phyloP scores from a whole-genome alignment of 352 stramenopile species.

The Globisporangium lucens region DNA sequence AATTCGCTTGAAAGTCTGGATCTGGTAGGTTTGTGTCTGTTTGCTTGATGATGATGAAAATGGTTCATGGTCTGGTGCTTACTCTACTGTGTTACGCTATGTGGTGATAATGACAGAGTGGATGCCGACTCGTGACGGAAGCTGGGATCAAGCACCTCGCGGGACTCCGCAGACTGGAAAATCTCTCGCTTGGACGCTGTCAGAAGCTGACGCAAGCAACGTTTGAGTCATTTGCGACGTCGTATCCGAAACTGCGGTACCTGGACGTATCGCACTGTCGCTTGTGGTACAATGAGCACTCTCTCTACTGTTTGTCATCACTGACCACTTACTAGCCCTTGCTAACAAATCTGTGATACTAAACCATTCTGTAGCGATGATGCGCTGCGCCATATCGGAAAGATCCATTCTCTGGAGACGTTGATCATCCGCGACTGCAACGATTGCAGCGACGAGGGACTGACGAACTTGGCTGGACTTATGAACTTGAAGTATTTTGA shows the following conservation, averaged over 20 bases:
- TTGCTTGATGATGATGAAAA: neutral
- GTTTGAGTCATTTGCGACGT: slow-evolving; percentile 37
- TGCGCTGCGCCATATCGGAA: slow-evolving; percentile 30
- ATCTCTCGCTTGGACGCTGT: slow-evolving; percentile 55
- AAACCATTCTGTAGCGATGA: slow-evolving; percentile 23
- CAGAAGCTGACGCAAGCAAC: slow-evolving; percentile 44
- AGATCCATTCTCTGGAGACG: slow-evolving; percentile 32
- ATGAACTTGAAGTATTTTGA: slow-evolving; percentile 59
- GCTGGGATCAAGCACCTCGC: slow-evolving; percentile 46
- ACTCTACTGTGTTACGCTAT: neutral
- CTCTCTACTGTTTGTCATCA: neutral
- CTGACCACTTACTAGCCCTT: neutral
- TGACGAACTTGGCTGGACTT: slow-evolving; percentile 29
- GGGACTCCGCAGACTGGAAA: slow-evolving; percentile 44
- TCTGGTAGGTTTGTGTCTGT: slow-evolving; percentile 37
- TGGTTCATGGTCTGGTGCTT: neutral
- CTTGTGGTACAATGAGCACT: slow-evolving; percentile 29
- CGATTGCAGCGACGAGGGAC: slow-evolving; percentile 31
- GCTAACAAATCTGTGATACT: neutral
- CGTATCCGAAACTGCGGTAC: slow-evolving; percentile 36
- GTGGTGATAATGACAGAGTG: slow-evolving; percentile 27
- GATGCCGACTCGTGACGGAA: slow-evolving; percentile 51
- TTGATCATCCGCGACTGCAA: slow-evolving; percentile 48
- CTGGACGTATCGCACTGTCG: slow-evolving; percentile 59
- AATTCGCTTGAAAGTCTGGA: slow-evolving; percentile 42